phyloP scores from a whole-genome alignment of 148 eudicot species.

The Salicornia ramosissima region DNA sequence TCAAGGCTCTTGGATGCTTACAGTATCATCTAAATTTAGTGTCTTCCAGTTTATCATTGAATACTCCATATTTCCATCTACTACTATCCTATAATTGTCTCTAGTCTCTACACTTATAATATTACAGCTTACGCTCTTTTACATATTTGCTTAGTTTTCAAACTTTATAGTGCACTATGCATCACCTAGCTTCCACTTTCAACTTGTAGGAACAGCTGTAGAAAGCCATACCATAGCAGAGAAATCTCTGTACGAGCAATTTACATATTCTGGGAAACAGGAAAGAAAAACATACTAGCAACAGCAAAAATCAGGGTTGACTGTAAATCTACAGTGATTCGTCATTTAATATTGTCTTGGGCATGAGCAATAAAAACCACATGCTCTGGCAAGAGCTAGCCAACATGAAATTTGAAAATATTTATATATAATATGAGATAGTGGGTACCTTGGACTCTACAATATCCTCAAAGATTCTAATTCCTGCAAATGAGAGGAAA shows the following conservation, averaged over 20 bases:
- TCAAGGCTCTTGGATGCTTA: no score
- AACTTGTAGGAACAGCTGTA: constrained; percentile 11
- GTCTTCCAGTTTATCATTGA: no score
- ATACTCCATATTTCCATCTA: no score
- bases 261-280: background rate
- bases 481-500: constrained; percentile 50
- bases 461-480: constrained; percentile 88
- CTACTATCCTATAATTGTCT: no score
- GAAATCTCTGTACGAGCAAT: background rate
- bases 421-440: constrained; percentile 5
- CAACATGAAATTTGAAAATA: background rate
- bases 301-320: background rate
- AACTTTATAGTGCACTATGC: constrained; percentile 3
- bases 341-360: background rate
- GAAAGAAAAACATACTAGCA: background rate
- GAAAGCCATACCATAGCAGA: background rate
- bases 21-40: no score
- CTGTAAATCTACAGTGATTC: background rate
- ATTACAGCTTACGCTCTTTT: no score
- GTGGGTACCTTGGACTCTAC: constrained; percentile 54
- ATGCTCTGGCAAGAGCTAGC: background rate
- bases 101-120: no score
- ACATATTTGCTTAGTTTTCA: background rate
- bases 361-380: background rate
- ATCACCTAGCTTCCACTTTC: background rate